Evolutionary conservation across 495 filamentous ascomycete genomes (phyloP), one percentile per base, ranked within the genome.

Genomic region (Hypoxylon crocopeplum): DNA sequence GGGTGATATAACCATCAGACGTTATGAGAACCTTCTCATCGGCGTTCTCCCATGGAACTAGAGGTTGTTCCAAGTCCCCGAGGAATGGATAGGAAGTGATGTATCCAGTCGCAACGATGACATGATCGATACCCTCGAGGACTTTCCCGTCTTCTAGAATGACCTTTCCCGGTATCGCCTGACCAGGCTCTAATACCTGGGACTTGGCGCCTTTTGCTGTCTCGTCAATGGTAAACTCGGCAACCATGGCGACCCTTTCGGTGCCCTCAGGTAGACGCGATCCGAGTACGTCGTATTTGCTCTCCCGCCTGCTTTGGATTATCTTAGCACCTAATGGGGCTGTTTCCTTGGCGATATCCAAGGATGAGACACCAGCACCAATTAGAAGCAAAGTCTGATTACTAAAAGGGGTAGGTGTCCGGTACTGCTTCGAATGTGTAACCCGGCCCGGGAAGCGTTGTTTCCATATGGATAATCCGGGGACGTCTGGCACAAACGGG

Each of bases 31-130:
- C 66, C 2, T 68, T 76, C 2, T 84, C 77, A 37, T 74, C 69
- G 0, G 84, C 78, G 0, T 79, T 57, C 17, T 66, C 50, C 38
- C 51, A 66, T 6, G 62, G 27, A 12, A 64, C 19, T 0, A 42
- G 44, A 4, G 71, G 73, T 25, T 77, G 66, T 51, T 83, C 81
- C 11, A 81, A 70, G 3, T 75, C 70, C 1, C 64, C 66, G 0
- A 88, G 71, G 37, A 87, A 88, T 0, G 86, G 86, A 2, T 87
- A 74, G 1, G 76, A 75, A 39, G 84, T 82, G 42, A 83, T 82
- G 60, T 88, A 89, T 3, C 86, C 86, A 0, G 86, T 89, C n/a
- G 82, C 85, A 7, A 88, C 49, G 0, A 88, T 63, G 7, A 88
- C 70, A 5, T 65, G 70, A 55, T 88, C 77, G 32, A 89, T 80